Conservation (phyloP, 345 rosid species). For the Camelina hispida region DNA sequence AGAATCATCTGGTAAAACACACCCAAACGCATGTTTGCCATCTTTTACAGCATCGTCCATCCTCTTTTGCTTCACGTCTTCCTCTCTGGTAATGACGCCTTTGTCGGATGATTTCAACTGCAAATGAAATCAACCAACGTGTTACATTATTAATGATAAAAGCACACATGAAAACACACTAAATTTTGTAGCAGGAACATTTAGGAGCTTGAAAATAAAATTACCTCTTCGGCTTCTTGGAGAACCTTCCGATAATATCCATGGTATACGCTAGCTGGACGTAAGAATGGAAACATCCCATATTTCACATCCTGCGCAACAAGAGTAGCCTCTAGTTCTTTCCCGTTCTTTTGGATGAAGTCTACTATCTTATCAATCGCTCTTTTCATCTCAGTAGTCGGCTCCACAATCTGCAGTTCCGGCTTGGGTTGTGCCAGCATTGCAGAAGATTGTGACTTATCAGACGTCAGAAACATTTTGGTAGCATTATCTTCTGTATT, state of each 20-base stretch:
- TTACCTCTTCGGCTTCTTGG: slow-evolving; percentile 75
- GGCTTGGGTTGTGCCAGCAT: slow-evolving; percentile 46
- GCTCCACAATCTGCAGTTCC: slow-evolving; percentile 70
- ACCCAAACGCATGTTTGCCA: slow-evolving; percentile 47
- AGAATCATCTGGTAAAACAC: slow-evolving; percentile 67
- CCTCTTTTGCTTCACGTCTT: slow-evolving; percentile 52
- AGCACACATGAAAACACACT: slow-evolving; percentile 1
- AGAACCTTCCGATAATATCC: slow-evolving; percentile 71
- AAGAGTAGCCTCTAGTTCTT: slow-evolving; percentile 80
- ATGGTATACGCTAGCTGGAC: slow-evolving; percentile 68
- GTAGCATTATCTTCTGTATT: slow-evolving; percentile 51
- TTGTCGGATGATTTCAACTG: slow-evolving; percentile 63
- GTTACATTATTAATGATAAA: neutral
- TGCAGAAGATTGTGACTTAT: slow-evolving; percentile 49
- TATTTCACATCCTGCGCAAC: slow-evolving; percentile 77
- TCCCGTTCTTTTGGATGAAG: slow-evolving; percentile 84
- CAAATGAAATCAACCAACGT: slow-evolving; percentile 31
- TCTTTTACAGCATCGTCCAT: slow-evolving; percentile 51
- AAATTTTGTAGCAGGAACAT: slow-evolving; percentile 11
- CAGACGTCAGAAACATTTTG: slow-evolving; percentile 40
- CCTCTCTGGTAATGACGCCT: slow-evolving; percentile 50
- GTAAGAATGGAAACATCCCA: slow-evolving; percentile 90
- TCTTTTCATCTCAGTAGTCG: slow-evolving; percentile 84
- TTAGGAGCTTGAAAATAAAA: slow-evolving; percentile 23
- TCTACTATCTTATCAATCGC: slow-evolving; percentile 90